Conservation (phyloP, 495 filamentous ascomycete species). For the Talaromyces stipitatus region DNA sequence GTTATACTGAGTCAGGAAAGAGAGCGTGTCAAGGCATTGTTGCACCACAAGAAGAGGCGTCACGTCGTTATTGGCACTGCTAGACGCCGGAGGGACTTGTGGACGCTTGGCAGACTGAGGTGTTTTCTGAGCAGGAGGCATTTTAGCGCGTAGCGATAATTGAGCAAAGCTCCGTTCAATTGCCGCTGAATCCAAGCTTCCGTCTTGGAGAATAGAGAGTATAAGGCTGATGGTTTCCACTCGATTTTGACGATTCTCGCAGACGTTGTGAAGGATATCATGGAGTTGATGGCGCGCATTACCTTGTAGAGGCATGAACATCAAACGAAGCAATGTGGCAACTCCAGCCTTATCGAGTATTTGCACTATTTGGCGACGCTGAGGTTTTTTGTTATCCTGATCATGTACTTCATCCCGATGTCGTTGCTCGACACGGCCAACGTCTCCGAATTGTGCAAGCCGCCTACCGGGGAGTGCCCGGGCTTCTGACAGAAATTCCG, state of each 20-base stretch:
- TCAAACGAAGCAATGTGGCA: slow-evolving; percentile 85
- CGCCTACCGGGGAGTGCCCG: slow-evolving; percentile 60
- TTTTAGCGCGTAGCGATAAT: slow-evolving; percentile 83
- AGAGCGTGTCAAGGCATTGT: slow-evolving; percentile 79
- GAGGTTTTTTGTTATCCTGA: slow-evolving; percentile 55
- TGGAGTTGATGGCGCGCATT: slow-evolving; percentile 73
- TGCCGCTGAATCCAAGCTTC: slow-evolving; percentile 82
- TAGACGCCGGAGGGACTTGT: slow-evolving; percentile 46
- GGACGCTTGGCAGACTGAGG: slow-evolving; percentile 70
- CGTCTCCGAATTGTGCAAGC: slow-evolving; percentile 52
- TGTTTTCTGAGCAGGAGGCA: slow-evolving; percentile 67
- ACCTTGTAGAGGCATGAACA: slow-evolving; percentile 91
- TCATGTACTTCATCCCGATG: slow-evolving; percentile 36
- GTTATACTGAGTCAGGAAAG: slow-evolving; percentile 74
- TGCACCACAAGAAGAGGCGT: slow-evolving; percentile 93
- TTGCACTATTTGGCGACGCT: slow-evolving; percentile 75
- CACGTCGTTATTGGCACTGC: slow-evolving; percentile 60
- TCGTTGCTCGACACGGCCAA: slow-evolving; percentile 36
- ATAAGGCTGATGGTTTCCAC: slow-evolving; percentile 91
- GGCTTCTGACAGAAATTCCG: slow-evolving; percentile 77
- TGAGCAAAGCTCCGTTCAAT: slow-evolving; percentile 94
- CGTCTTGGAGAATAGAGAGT: slow-evolving; percentile 93
- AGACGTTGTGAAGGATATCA: slow-evolving; percentile 79
- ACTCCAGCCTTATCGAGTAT: slow-evolving; percentile 96
- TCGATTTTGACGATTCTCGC: slow-evolving; percentile 88